Base-by-base conservation (phyloP, 2,329 filamentous ascomycete species). In the Cercospora citrullina region DNA sequence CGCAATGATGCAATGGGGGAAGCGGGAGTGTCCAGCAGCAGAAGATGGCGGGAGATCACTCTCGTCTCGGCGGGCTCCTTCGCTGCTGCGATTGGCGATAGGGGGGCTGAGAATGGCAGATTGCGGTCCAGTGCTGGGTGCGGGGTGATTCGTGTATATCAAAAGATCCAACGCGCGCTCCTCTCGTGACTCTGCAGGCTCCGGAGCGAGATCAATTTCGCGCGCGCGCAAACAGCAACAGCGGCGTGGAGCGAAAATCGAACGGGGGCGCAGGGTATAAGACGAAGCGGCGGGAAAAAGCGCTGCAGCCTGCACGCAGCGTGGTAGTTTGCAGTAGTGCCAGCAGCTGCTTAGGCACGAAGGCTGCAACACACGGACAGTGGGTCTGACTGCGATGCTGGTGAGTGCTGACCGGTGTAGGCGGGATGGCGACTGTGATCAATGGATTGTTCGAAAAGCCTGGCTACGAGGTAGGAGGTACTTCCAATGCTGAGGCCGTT, bases 41-140 rank as follows among this genome's bases (percentile, higher is more conserved):
- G 61, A 64, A 55, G 57, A 51, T 33, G 21, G 66, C 66, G 66
- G 66, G 66, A 68, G 61, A 61, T 64, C 61, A 63, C 62, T 65
- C 66, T 42, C 60, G 28, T 64, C 63, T 36, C 39, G 39, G 53
- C 53, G 26, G 26, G n/a, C 53, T 31, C 53, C 26, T 58, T 9
- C 53, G 18, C 53, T 7, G 23, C 23, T 31, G 26, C 53, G 53
- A 33, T 58, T 33, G 53, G 30, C 30, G 53, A 58, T 30, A 28
- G 45, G 59, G 31, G 59, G 59, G 31, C 59, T 26, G 36, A 45
- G 26, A 26, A 12, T 33, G n/a, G 26, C 14, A 26, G n/a, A 28
- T 31, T 26, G 53, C 23, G n/a, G 53, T 51, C 18, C 18, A 23
- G 18, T 51, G 45, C 45, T 21, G 30, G 30, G 14, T 51, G 45